Conservation (phyloP, 257 asterid genomes). For the Solanum paucissectum region DNA sequence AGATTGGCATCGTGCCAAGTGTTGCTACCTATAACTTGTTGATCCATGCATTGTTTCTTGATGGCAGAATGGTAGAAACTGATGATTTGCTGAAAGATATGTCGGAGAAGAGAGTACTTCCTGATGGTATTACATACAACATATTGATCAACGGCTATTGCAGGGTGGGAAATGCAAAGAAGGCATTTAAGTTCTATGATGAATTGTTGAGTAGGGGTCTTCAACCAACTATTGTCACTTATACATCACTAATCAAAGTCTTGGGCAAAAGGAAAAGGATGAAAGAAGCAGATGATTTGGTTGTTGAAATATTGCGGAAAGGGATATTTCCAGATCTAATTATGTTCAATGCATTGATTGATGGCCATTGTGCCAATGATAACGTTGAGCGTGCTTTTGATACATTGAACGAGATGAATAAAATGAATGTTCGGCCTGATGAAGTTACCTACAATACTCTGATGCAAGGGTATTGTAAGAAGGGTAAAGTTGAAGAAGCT, state of each 20-base stretch:
- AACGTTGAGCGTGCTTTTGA: conserved; percentile 28
- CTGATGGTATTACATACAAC: conserved; percentile 40
- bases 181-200: conserved; percentile 33
- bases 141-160: conserved; percentile 36
- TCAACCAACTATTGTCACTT: conserved; percentile 33
- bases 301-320: conserved; percentile 17
- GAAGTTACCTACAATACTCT: conserved; percentile 38
- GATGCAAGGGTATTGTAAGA: conserved; percentile 42
- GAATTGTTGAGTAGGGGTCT: conserved; percentile 41
- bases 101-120: conserved; percentile 25
- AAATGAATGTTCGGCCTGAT: conserved; percentile 37
- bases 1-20: conserved; percentile 29
- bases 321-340: conserved; percentile 40
- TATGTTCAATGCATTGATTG: conserved; percentile 45
- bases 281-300: conserved; percentile 46
- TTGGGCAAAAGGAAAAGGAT: conserved; percentile 37
- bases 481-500: conserved; percentile 46
- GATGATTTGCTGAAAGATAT: conserved; percentile 32
- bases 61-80: conserved; percentile 20
- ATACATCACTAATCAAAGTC: conserved; percentile 34
- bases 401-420: conserved; percentile 35
- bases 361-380: conserved; percentile 38
- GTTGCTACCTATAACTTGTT: conserved; percentile 43
- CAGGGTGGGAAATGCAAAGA: conserved; percentile 26
- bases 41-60: conserved; percentile 32